These are phyloP conservation scores for Neospora caninum DNA, from an alignment of 169 alveolate species.

Conservation along the genomic window DNA sequence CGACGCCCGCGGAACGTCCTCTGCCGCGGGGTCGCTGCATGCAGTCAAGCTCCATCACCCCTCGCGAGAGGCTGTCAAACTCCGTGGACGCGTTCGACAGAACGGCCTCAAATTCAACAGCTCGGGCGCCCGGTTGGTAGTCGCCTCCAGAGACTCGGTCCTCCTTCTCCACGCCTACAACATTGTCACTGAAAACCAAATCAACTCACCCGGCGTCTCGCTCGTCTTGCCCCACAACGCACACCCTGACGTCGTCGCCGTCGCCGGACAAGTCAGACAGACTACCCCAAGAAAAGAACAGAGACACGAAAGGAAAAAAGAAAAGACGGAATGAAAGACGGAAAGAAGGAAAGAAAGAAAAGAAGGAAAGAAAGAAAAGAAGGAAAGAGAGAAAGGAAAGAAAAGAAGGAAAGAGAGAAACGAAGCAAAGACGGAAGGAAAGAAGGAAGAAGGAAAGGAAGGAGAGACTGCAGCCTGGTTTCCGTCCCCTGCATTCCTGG, in stretches of 20 bases:
- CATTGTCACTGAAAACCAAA: not conserved
- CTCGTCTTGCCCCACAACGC: constrained; percentile 1
- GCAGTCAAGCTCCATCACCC: not conserved
- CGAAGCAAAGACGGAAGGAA: too few species aligned
- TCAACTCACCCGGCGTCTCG: constrained; percentile 19
- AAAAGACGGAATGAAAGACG: not conserved
- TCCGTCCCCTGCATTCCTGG: too few species aligned
- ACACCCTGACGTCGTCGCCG: constrained; percentile 32
- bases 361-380: not conserved
- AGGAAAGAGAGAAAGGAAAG: not conserved
- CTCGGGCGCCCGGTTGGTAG: not conserved
- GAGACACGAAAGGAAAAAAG: not conserved
- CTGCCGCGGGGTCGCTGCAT: not conserved
- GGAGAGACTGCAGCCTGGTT: too few species aligned
- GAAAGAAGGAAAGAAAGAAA: not conserved
- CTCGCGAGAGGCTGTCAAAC: not conserved
- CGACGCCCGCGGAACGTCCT: not conserved
- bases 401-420: not conserved
- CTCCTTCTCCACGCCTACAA: not conserved
- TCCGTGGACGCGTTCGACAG: not conserved
- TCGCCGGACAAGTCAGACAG: constrained; percentile 19
- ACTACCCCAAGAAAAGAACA: not conserved
- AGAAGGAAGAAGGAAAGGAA: too few species aligned
- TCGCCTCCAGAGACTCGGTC: constrained; percentile 15
- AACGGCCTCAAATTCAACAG: constrained; percentile 9